A percentile compares a stretch with the other conserved stretches of the same genome.
phyloP scores from a whole-genome alignment of 495 filamentous ascomycete species.

The Penicillium cinerascens region DNA sequence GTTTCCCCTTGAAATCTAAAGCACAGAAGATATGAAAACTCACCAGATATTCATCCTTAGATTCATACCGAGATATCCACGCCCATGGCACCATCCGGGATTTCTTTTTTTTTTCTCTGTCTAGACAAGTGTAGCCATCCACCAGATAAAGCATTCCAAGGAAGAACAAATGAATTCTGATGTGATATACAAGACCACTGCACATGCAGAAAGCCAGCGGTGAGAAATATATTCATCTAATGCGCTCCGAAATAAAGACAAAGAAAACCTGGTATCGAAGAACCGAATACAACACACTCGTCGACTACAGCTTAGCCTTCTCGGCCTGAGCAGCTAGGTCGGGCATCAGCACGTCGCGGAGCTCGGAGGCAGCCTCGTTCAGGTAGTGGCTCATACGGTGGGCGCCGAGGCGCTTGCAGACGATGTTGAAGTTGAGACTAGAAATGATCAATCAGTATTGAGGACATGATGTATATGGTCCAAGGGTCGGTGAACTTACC shows the following conservation, averaged over 20 bases:
- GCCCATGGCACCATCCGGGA: too few species aligned
- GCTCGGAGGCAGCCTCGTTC: conserved; percentile 86
- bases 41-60: too few species aligned
- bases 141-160: too few species aligned
- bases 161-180: not conserved
- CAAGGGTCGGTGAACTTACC: conserved; percentile 27
- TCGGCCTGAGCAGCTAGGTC: conserved; percentile 65
- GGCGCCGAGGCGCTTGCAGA: conserved; percentile 85
- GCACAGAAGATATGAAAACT: too few species aligned
- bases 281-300: conserved; percentile 3
- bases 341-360: conserved; percentile 82
- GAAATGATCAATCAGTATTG: conserved; percentile 16
- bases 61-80: too few species aligned
- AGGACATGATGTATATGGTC: not conserved
- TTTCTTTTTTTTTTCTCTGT: too few species aligned
- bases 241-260: conserved; percentile 1
- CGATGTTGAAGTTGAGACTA: conserved; percentile 97
- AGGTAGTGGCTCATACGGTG: conserved; percentile 93
- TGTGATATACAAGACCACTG: not conserved
- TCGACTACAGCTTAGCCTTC: conserved; percentile 80
- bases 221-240: conserved; percentile 13
- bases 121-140: too few species aligned
- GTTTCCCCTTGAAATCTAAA: too few species aligned
- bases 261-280: conserved; percentile 4
- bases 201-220: not conserved